Evolutionary conservation across 768 basidiomycete genomes (phyloP), one percentile per base, ranked within the genome.

Genomic region (Floccularia luteovirens): DNA sequence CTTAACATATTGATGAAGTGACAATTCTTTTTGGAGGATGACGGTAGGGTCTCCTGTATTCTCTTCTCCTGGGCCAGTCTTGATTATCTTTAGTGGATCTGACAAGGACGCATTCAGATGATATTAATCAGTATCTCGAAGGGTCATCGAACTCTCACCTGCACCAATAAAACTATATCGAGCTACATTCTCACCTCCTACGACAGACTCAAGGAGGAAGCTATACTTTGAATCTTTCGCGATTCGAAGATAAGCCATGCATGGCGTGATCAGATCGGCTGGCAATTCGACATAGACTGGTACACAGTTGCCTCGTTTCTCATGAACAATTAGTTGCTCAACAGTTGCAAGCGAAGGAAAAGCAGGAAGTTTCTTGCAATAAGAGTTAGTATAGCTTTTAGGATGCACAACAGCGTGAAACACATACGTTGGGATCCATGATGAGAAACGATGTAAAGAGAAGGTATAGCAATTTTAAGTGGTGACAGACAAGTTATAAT

Each of bases 151-250:
- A 24, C 27, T 59, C 66, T 54, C 55, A 94, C 94, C 90, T 58
- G 92, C 81, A 27, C 96, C 96, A 44, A 99, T 85, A 63, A 97
- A 98, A 53, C 89, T 91, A 62, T 94, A 99, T 39, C 96, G 78
- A 24, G 87, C 92, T 35, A 94, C 66, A 56, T 79, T 89, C 67
- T 96, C 90, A 30, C 92, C 93, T 21, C 77, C 85, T 21, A 90
- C 71, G 31, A 98, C 85, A 33, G 90, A 92, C 61, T 99, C 96
- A 31, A 99, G 74, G 34, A 99, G 64, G 60, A 98, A 99, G 57
- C 89, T 92, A 66, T 94, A 89, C 57, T 85, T 88, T 1, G 90
- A 89, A 53, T 91, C 88, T 53, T 92, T 84, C 10, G 93, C 81
- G 45, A 98, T 74, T 42, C 90, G 80, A 35, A 99, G 78, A 61